Evolutionary conservation across 2,329 filamentous ascomycete genomes (phyloP), one percentile per base, ranked within the genome.

Genomic region (Colletotrichum liaoningense): DNA sequence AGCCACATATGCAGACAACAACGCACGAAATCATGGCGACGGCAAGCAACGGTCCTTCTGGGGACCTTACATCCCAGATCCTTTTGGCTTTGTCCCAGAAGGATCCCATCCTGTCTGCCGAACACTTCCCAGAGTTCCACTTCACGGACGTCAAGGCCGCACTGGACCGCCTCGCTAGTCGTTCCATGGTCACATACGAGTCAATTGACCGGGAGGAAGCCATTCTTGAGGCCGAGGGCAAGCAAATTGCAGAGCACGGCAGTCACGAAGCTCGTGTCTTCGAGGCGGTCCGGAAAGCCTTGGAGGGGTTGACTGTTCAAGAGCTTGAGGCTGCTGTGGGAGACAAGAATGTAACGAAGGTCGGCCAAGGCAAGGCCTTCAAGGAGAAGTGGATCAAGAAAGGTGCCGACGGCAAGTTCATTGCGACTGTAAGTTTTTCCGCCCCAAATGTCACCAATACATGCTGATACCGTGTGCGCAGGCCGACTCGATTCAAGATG

Each of bases 361-460:
- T 98, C 74, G 97, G 97, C n/a, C 93, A 97, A 82, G 95, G 95
- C 78, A 97, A 97, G 86, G 96, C 96, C 42, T 98, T 98, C 87
- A 97, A 90, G 81, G 89, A 92, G 83, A 93, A 92, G 81, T 93
- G 91, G 92, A 93, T 93, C 75, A 81, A 84, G 14, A 92, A 91
- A 84, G 89, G 88, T 75, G 87, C 90, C 77, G 87, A 88, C 28
- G 88, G 88, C 75, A 87, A 87, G 79, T 82, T 90, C 65, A 84
- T 89, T 60, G 87, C 88, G 74, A 83, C 86, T 77, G 89, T 89
- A 77, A 78, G 65, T 63, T 19, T 3, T n/a, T 26, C 14, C 22
- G n/a, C 33, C 5, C 3, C 11, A 46, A 8, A 1, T n/a, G 22
- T 9, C 19, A 12, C 30, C 7, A 6, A 52, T 26, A 46, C 12